Conservation (phyloP, 805 yeast genomes). For the Soucietia sequanensis region DNA sequence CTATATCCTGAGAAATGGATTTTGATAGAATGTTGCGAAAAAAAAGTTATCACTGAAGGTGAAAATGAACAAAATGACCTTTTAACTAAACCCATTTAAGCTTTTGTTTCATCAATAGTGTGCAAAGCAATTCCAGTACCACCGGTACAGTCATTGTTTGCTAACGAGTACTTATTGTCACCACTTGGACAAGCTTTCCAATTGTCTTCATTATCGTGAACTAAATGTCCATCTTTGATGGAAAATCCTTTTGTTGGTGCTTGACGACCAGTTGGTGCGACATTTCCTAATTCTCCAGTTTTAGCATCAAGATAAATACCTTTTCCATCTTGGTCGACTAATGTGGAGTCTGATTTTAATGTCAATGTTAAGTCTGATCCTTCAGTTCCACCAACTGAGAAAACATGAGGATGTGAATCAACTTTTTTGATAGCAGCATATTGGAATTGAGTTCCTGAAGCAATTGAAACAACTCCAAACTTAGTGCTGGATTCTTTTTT, state of each 20-base stretch:
- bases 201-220: constrained; percentile 27
- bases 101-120: constrained; percentile 11
- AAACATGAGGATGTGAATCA: constrained; percentile 35
- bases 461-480: constrained; percentile 15
- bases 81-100: too few species aligned
- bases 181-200: constrained; percentile 41
- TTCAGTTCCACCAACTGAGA: constrained; percentile 31
- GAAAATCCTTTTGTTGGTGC: constrained; percentile 39
- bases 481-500: not conserved
- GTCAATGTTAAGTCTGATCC: constrained; percentile 25
- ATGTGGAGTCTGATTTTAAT: constrained; percentile 23
- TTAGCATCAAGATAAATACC: constrained; percentile 25
- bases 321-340: constrained; percentile 29
- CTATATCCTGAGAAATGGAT: too few species aligned
- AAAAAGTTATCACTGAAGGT: too few species aligned
- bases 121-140: constrained; percentile 27
- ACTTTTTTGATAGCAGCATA: constrained; percentile 23
- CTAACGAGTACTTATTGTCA: constrained; percentile 21
- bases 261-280: constrained; percentile 30
- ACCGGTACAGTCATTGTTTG: constrained; percentile 25
- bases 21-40: too few species aligned
- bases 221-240: constrained; percentile 35
- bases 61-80: too few species aligned
- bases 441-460: constrained; percentile 26
- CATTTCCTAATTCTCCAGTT: constrained; percentile 33